These are phyloP conservation scores for Geotrichum australiense DNA, from an alignment of 1,139 yeast genomes.

Conservation along the genomic window DNA sequence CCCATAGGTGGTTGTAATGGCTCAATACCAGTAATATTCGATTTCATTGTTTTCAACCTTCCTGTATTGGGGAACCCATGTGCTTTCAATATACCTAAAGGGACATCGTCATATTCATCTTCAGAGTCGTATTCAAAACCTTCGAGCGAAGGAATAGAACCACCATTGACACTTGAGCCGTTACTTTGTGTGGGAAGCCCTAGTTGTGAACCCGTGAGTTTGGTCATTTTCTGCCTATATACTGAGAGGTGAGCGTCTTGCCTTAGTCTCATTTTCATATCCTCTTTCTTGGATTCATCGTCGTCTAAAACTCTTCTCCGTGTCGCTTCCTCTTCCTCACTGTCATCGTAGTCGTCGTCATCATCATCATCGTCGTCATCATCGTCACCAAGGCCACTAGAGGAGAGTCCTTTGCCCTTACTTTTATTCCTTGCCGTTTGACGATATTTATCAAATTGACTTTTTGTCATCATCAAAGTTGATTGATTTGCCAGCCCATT, in stretches of 20 bases:
- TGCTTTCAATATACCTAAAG: conserved; percentile 37
- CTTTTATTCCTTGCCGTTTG: not conserved
- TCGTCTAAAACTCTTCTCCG: conserved; percentile 23
- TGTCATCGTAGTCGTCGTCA: conserved; percentile 11
- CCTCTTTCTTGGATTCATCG: conserved; percentile 25
- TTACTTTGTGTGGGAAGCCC: conserved; percentile 18
- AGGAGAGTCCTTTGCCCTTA: not conserved
- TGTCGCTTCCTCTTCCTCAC: conserved; percentile 4
- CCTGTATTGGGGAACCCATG: conserved; percentile 35
- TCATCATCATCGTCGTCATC: conserved; percentile 9
- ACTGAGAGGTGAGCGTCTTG: conserved; percentile 38
- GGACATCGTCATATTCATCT: conserved; percentile 38
- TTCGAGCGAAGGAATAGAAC: conserved; percentile 7
- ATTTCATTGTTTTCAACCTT: conserved; percentile 20
- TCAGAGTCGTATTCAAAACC: conserved; percentile 22
- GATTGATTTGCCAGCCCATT: conserved; percentile 16
- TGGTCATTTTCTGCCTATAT: conserved; percentile 40
- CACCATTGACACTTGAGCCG: conserved; percentile 1
- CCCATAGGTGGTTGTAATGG: conserved; percentile 15
- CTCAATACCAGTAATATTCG: conserved; percentile 13
- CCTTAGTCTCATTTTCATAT: conserved; percentile 31
- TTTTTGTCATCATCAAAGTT: conserved; percentile 17
- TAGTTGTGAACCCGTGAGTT: conserved; percentile 33
- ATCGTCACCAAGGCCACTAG: conserved; percentile 6
- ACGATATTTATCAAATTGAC: conserved; percentile 17